phyloP scores from a whole-genome alignment of 768 basidiomycete genomes.

The Macrolepiota albuminosa region DNA sequence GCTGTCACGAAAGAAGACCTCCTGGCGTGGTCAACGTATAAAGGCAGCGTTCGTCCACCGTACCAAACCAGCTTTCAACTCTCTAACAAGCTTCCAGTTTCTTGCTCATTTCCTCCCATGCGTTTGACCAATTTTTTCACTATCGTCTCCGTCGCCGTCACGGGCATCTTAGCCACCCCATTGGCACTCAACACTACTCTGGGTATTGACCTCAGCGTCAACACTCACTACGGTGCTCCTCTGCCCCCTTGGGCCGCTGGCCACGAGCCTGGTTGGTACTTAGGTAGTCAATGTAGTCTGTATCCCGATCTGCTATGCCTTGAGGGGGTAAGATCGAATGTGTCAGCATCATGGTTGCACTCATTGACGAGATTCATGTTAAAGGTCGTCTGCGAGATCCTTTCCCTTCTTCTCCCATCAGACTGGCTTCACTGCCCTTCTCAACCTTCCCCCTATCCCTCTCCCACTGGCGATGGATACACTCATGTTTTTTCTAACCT shows the following conservation, averaged over 20 bases:
- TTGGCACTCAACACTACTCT: conserved; percentile 14
- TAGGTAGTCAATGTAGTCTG: conserved; percentile 25
- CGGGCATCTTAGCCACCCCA: conserved; percentile 16
- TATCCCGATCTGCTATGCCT: conserved; percentile 27
- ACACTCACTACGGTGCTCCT: conserved; percentile 35
- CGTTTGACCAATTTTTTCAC: conserved; percentile 25
- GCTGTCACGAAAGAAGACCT: not conserved
- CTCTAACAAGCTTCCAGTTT: not conserved
- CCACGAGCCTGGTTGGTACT: conserved; percentile 39
- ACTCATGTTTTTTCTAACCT: conserved; percentile 34
- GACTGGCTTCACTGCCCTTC: conserved; percentile 34
- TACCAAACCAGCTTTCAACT: conserved; percentile 3
- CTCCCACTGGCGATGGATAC: conserved; percentile 27
- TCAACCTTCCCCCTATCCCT: conserved; percentile 15
- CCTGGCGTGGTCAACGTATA: conserved; percentile 4
- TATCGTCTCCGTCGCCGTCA: conserved; percentile 18
- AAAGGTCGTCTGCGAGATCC: conserved; percentile 34
- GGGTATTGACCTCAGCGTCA: conserved; percentile 24
- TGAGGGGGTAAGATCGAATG: conserved; percentile 21
- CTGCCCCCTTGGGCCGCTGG: conserved; percentile 29
- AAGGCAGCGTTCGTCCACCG: not conserved
- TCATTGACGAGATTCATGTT: not conserved
- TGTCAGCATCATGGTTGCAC: not conserved
- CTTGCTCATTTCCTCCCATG: conserved; percentile 13
- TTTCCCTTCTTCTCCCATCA: conserved; percentile 28